Evolutionary conservation across 306 rosid species (phyloP), one percentile per base, ranked within the genome.

Genomic region (Cucurbita moschata): DNA sequence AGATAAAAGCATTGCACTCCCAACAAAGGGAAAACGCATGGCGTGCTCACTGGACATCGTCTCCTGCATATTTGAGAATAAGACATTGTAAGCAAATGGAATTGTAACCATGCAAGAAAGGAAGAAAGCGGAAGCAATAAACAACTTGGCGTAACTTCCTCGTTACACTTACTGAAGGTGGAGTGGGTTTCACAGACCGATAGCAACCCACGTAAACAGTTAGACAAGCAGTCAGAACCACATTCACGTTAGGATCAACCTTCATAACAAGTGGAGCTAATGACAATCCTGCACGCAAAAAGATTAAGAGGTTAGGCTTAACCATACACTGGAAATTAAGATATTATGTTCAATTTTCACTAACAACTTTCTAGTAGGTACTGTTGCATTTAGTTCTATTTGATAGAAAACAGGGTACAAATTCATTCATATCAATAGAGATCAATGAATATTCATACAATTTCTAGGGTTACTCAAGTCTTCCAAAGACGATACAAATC

Each of bases 11-110:
- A 95, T 91, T 39, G 99, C 99, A 88, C 99, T 95, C 79, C 97
- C 99, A 75, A 95, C 96, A 84, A 95, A 91, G 5, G 99, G 99
- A 71, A 95, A 95, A 49, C 99, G 96, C 97, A 95, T 91, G 74
- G 99, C 99, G 77, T 91, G 99, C 76, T 91, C 99, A 66, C 87
- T 95, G 7, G 99, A 95, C 99, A 95, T 95, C 9, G 99, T 95
- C 85, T 95, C 99, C 99, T 95, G 89, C 91, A 87, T 21, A 35
- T 81, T 73, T 62, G 65, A 68, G 16, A 35, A 71, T 50, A 71
- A 73, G 52, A 77, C 43, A 51, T 51, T 49, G 74, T 70, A 50
- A 70, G 74, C 40, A 50, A 50, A 50, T 70, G 60, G 74, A 15
- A 14, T 67, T 44, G 16, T 68, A 68, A 13, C 21, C 56, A 23